Evolutionary conservation across 2,329 filamentous ascomycete genomes (phyloP), one percentile per base, ranked within the genome.

Genomic region (Leptodontidium sp.): DNA sequence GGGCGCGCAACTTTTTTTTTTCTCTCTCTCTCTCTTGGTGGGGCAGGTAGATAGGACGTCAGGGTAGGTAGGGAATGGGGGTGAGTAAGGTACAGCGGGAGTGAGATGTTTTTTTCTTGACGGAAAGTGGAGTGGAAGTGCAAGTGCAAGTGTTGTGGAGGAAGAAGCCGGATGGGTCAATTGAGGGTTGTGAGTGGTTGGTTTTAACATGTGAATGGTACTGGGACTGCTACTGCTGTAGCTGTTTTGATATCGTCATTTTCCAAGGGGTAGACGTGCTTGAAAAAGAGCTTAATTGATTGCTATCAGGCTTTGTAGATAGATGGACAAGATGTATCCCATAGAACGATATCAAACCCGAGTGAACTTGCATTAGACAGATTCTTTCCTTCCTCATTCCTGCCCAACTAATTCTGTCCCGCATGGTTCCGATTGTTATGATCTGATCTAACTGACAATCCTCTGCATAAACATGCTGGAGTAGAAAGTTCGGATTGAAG

Each of bases 11-110:
- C 26, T 55, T 55, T 55, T 55, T 35, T n/a, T n/a, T 17, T n/a
- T 47, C 5, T 15, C 17, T n/a, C 29, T 32, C 29, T 32, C 4
- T 47, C 8, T 15, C n/a, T 55, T 55, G 15, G 52, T 55, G 52
- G 52, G 52, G 52, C 29, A 55, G 52, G 14, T 17, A 47, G 17
- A 47, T 47, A 55, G 29, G 52, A 47, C 14, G 43, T 47, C 43
- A 47, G 43, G 43, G 43, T 47, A 47, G 17, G 3, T 32, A 32
- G 29, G 29, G 29, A 32, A 32, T 32, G 29, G 29, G 6, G 3
- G 29, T 3, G 29, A 6, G 29, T 32, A 32, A 32, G 6, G 21
- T 21, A 21, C 21, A 32, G 29, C 6, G 29, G 29, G 52, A 14
- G 32, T 17, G 52, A 35, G 52, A 17, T 32, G 38, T 12, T 7